Evolutionary conservation across 768 basidiomycete genomes (phyloP), one percentile per base, ranked within the genome.

Genomic region (Boletus vermiculosoides): DNA sequence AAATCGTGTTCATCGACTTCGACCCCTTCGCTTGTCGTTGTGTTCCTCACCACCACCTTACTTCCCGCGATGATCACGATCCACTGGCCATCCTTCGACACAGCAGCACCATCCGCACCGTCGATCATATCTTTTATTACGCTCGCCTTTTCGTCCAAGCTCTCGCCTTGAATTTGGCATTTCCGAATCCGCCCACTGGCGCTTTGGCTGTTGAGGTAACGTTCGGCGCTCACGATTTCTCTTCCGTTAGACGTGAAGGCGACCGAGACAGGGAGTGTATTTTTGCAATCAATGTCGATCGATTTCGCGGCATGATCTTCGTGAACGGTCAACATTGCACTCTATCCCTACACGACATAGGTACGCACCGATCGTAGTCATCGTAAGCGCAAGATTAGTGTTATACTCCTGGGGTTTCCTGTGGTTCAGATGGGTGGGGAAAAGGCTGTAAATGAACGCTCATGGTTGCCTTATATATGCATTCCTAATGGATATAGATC

Each of bases 61-160:
- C 34, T 47, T 6, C 41, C 50, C 13, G 28, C 20, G 30, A 60
- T 40, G 10, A 36, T 44, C 13, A 61, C 45, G 25, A 59, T 40
- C 60, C 58, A 60, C 42, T 23, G 39, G 10, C 49, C 60, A 42
- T 61, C 60, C 11, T 60, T 61, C 1, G 60, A 61, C 4, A 55
- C 25, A 3, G 30, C 42, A 8, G 28, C 48, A 23, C 48, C 22
- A 25, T 18, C 16, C 2, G n/a, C 16, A 9, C 42, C 40, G 13
- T 54, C 45, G 12, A 1, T 36, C 25, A n/a, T 28, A 8, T 54
- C 49, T 18, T 39, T 34, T 1, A 49, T 5, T 8, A 45, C 7
- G 0, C 23, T 45, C 5, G 30, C 22, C 15, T 2, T 16, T 39
- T 20, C 15, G 16, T 34, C 30, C 47, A 13, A 8, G 28, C 18